Conservation (phyloP, 495 filamentous ascomycete species). For the Aspergillus bridgeri region DNA sequence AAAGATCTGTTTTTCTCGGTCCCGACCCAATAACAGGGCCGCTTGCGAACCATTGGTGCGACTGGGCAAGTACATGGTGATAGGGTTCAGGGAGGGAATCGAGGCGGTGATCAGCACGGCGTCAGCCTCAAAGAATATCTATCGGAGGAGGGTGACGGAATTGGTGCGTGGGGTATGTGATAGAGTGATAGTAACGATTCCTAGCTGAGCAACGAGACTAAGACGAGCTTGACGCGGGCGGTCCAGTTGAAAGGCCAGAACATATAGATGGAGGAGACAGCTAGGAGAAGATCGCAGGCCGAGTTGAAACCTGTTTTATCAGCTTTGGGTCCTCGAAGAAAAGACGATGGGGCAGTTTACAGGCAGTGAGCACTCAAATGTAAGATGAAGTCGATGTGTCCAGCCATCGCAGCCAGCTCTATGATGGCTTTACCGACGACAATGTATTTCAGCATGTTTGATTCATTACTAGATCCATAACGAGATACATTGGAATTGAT, state of each 20-base stretch:
- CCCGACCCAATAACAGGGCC: too few species aligned
- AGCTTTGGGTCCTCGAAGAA: too few species aligned
- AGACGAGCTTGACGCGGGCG: conserved; percentile 1
- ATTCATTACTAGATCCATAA: background rate
- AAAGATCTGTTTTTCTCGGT: too few species aligned
- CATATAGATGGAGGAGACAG: conserved; percentile 2
- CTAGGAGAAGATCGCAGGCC: conserved; percentile 7
- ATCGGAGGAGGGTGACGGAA: conserved; percentile 6
- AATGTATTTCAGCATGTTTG: background rate
- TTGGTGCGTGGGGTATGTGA: conserved; percentile 5
- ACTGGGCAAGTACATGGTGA: background rate
- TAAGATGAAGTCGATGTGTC: background rate
- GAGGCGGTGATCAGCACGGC: background rate
- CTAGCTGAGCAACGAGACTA: conserved; percentile 3
- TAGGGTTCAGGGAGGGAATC: background rate
- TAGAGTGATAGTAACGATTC: conserved; percentile 1
- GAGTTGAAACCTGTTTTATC: conserved; percentile 1
- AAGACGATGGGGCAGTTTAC: too few species aligned
- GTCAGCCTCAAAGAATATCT: conserved; percentile 5
- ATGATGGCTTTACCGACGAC: conserved; percentile 1
- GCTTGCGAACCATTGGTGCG: too few species aligned
- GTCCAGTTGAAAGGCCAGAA: conserved; percentile 9
- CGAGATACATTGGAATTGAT: background rate
- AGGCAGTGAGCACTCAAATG: too few species aligned
- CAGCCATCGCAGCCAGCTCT: background rate